Evolutionary conservation across 257 asterid genomes (phyloP).

Genomic region (Misopates orontium): DNA sequence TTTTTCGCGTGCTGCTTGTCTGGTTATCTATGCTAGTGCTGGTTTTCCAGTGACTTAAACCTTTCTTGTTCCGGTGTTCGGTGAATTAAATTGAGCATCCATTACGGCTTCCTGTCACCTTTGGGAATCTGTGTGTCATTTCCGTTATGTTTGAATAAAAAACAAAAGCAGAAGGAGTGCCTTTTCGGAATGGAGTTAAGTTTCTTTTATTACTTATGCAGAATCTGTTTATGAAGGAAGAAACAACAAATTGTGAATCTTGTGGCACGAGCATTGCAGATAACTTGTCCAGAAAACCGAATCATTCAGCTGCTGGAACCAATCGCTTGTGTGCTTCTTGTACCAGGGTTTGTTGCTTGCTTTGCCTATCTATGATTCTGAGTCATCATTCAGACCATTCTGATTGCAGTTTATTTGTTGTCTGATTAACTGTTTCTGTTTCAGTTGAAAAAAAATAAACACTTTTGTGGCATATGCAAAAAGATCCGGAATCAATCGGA

Average conservation of each 20-base stretch:
- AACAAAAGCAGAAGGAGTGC: conserved; percentile 9
- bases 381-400: conserved; percentile 28
- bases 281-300: conserved; percentile 49
- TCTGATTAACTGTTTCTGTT: conserved; percentile 32
- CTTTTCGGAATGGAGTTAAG: conserved; percentile 15
- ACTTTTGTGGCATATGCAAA: conserved; percentile 94
- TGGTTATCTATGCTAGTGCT: background rate
- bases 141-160: conserved; percentile 2
- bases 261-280: conserved; percentile 69
- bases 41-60: conserved; percentile 8
- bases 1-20: conserved; percentile 13
- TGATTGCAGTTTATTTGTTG: conserved; percentile 21
- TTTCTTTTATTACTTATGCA: conserved; percentile 32
- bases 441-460: conserved; percentile 85
- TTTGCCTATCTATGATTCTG: conserved; percentile 17
- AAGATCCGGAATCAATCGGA: conserved; percentile 81
- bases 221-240: conserved; percentile 55
- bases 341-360: conserved; percentile 73
- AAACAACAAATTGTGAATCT: conserved; percentile 69
- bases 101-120: conserved; percentile 16
- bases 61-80: conserved; percentile 17
- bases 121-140: conserved; percentile 2
- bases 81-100: conserved; percentile 15
- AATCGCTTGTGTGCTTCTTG: conserved; percentile 83
- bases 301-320: conserved; percentile 50